phyloP scores from a whole-genome alignment of 2,329 filamentous ascomycete genomes.

The Exophiala sideris region DNA sequence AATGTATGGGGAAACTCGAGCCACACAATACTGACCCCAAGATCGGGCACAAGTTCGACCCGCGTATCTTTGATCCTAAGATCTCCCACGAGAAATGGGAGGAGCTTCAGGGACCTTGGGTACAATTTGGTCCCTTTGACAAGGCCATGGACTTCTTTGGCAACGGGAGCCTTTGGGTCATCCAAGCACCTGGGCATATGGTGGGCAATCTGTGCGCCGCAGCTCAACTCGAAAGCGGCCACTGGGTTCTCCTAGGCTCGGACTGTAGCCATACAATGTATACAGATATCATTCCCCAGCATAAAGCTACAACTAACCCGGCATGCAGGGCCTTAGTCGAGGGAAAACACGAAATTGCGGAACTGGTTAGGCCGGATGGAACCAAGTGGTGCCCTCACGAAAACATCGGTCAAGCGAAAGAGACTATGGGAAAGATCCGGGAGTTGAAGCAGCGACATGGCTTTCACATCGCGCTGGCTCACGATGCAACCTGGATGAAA shows the following conservation, averaged over 20 bases:
- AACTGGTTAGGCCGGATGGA: neutral
- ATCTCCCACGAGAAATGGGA: neutral
- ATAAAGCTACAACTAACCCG: neutral
- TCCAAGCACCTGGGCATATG: slow-evolving; percentile 39
- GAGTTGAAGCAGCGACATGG: neutral
- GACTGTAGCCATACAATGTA: slow-evolving; percentile 1
- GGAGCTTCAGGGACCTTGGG: slow-evolving; percentile 26
- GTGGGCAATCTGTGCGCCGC: slow-evolving; percentile 42
- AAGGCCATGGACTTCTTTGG: slow-evolving; percentile 37
- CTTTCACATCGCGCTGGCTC: neutral
- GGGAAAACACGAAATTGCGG: neutral
- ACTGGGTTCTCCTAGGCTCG: neutral
- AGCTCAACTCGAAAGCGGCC: neutral
- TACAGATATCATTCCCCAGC: neutral
- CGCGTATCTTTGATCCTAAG: neutral
- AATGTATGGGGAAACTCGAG: neutral
- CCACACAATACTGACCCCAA: neutral
- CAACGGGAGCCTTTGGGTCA: slow-evolving; percentile 40
- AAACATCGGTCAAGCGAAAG: neutral
- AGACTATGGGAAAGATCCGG: neutral
- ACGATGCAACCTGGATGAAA: slow-evolving; percentile 5
- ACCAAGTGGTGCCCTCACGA: neutral
- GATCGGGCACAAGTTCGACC: neutral
- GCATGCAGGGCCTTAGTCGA: neutral
- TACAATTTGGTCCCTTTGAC: slow-evolving; percentile 35